These are phyloP conservation scores for Eremochloa ophiuroides DNA, from an alignment of 176 grass and related monocot genomes.

Conservation along the genomic window DNA sequence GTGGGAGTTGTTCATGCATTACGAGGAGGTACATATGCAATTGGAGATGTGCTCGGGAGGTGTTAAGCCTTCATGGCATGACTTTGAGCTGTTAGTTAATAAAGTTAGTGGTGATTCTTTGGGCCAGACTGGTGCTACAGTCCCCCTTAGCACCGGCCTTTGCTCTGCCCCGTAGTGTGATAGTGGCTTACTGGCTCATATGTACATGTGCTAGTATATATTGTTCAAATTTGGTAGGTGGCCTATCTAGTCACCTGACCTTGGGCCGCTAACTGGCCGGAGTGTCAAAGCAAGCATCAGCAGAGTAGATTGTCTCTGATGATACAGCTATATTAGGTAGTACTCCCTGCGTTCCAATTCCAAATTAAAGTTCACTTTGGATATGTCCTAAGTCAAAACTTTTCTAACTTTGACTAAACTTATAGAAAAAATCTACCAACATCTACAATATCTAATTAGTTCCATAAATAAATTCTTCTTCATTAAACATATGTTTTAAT, in stretches of 20 bases:
- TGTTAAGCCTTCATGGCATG: background rate
- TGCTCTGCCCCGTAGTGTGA: background rate
- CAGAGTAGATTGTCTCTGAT: background rate
- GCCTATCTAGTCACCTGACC: background rate
- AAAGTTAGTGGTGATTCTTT: background rate
- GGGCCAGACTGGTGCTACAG: background rate
- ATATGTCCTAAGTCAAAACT: background rate
- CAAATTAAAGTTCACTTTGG: background rate
- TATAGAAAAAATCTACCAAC: background rate
- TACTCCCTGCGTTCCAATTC: background rate
- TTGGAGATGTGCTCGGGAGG: background rate
- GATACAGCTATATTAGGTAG: background rate
- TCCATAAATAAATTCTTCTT: background rate
- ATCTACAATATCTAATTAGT: background rate
- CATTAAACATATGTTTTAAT: background rate
- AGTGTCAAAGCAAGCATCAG: background rate
- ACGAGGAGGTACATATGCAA: background rate
- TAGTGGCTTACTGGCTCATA: background rate
- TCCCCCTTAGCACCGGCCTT: background rate
- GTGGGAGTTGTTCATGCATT: background rate
- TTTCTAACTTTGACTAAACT: background rate
- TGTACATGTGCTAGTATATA: background rate
- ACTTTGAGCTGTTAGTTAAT: background rate
- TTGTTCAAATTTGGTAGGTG: background rate
- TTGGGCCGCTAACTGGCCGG: background rate